Base-by-base conservation (phyloP, 345 rosid genomes). In the Excoecaria agallocha region DNA sequence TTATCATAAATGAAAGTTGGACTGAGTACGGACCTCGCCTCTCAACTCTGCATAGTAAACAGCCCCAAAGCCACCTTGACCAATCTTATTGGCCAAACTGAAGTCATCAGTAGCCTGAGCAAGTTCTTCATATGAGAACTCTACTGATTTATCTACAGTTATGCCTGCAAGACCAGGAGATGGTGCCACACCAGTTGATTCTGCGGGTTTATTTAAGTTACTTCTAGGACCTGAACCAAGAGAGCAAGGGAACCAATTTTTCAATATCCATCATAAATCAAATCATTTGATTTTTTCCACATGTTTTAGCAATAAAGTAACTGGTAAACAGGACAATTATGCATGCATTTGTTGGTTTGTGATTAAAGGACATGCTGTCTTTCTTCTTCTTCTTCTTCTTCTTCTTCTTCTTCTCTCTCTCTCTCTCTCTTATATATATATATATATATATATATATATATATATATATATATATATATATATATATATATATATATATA, bases 1-100 rank as follows among this genome's bases (percentile, higher is more conserved):
- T 41, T 74, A 49, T 22, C 38, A 49, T 19, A 77, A 45, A 20
- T 64, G 48, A 64, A 5, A 39, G 55, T 38, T 12, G 7, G 48
- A 30, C 49, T 8, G 3, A 20, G 25, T 76, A 73, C 92, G 48
- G 69, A 93, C 98, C 93, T 95, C 96, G 80, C 97, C 99, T 88
- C 98, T 86, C 13, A 95, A 85, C 77, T 87, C 92, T 56, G 99
- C 99, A 78, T 89, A 90, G 85, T 88, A 95, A 70, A 93, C 94
- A 74, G 89, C 84, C 24, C 99, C 99, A 66, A 92, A 95, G 77
- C 99, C 98, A 75, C 99, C 98, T 83, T 88, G 58, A 12, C 99
- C 98, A 22, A 95, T 95, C 88, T 91, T 93, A 79, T 87, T 90
- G 57, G 98, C 88, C 83, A 90, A 35, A 80, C 86, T 95, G 81